These are phyloP conservation scores for Colletotrichum sp. DNA, from an alignment of 2,329 filamentous ascomycete genomes.

Conservation along the genomic window DNA sequence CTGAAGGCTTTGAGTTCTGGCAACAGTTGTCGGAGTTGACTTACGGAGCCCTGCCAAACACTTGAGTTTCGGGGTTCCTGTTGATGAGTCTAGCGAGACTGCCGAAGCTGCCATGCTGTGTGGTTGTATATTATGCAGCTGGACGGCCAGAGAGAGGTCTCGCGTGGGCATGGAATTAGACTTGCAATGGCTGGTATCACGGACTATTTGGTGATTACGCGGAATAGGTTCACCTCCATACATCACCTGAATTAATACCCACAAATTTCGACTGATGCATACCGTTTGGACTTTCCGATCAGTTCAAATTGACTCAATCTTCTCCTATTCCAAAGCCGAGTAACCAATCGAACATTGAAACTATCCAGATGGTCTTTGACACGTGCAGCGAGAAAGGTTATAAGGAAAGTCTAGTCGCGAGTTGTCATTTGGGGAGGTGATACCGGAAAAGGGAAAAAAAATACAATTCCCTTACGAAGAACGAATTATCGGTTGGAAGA, in stretches of 20 bases:
- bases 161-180: not conserved
- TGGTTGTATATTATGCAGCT: rapidly evolving
- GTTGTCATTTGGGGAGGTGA: too few species aligned
- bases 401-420: too few species aligned
- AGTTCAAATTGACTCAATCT: not conserved
- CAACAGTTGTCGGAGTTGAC: not conserved
- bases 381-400: not conserved
- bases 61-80: not conserved
- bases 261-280: too few species aligned
- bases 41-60: not conserved
- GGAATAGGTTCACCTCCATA: not conserved
- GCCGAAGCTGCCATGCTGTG: not conserved
- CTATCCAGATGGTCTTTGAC: not conserved
- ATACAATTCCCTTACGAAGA: not conserved
- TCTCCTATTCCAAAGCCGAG: not conserved
- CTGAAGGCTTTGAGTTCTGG: not conserved
- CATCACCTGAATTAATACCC: not conserved
- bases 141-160: not conserved
- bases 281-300: rapidly evolving
- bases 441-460: too few species aligned
- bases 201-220: not conserved
- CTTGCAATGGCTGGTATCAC: not conserved
- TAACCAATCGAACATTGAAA: too few species aligned
- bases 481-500: not conserved
- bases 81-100: rapidly evolving